Percentiles rank a stretch among this genome's conserved stretches.
Evolutionary conservation across 2,329 filamentous ascomycete genomes (phyloP).

Genomic region (Huntiella omanensis): DNA sequence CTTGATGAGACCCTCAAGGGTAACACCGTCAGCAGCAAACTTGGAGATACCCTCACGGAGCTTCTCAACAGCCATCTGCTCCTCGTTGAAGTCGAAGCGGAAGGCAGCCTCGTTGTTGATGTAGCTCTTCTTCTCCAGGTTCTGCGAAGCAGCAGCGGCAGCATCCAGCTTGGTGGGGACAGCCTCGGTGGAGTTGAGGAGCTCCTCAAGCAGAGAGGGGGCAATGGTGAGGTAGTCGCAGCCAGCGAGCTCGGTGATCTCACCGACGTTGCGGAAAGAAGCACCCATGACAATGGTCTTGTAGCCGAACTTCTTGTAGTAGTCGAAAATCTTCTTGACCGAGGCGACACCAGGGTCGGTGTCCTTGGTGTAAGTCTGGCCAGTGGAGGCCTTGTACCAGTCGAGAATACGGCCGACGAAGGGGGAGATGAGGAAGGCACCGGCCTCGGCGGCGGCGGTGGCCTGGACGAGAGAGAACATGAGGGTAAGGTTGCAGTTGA

Average conservation of each 20-base stretch:
- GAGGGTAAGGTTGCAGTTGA: constrained; percentile 98
- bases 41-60: constrained; percentile 98
- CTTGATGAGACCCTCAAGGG: constrained; percentile 81
- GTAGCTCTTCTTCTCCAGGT: constrained; percentile 80
- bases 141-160: constrained; percentile 39
- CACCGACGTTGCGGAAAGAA: constrained; percentile 87
- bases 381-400: constrained; percentile 93
- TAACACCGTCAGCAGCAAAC: constrained; percentile 89
- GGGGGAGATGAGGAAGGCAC: constrained; percentile 93
- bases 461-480: constrained; percentile 95
- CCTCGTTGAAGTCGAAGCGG: constrained; percentile 99
- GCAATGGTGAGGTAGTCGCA: constrained; percentile 93
- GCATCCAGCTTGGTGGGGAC: constrained; percentile 91
- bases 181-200: constrained; percentile 61
- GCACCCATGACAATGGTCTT: constrained; percentile 99
- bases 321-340: constrained; percentile 92
- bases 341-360: constrained; percentile 94
- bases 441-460: constrained; percentile 86
- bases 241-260: constrained; percentile 95
- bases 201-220: constrained; percentile 61
- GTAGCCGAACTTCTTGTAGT: constrained; percentile 99
- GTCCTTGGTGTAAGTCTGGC: constrained; percentile 78
- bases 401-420: constrained; percentile 98
- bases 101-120: constrained; percentile 75
- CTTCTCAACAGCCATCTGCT: constrained; percentile 99